These are phyloP conservation scores for Pseudogymnoascus sp. DNA, from an alignment of 2,329 filamentous ascomycete species.

Conservation along the genomic window DNA sequence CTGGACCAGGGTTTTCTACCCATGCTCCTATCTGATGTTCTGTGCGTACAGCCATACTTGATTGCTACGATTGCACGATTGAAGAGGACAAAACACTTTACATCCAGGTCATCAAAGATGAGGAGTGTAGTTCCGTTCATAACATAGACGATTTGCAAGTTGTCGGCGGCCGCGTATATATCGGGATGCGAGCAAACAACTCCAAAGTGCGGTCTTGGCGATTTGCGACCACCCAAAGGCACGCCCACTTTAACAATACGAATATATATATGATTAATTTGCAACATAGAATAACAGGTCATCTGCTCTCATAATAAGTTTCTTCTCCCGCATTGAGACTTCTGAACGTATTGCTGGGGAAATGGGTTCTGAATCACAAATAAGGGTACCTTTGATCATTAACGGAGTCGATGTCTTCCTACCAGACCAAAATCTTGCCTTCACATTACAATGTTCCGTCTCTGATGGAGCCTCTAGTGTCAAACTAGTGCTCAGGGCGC, in stretches of 20 bases:
- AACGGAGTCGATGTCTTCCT: background rate
- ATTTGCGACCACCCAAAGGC: background rate
- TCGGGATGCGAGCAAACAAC: background rate
- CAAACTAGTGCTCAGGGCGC: background rate
- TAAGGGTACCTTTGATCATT: background rate
- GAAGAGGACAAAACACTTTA: background rate
- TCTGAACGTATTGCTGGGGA: background rate
- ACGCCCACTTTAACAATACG: background rate
- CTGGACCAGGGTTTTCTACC: constrained; percentile 1
- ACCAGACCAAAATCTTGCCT: background rate
- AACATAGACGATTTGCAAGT: background rate
- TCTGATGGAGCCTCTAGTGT: background rate
- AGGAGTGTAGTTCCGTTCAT: background rate
- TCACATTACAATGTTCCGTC: background rate
- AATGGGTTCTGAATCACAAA: background rate
- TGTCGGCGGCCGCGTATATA: background rate
- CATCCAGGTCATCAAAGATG: background rate
- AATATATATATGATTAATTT: background rate
- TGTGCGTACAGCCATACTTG: background rate
- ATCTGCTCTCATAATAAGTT: background rate
- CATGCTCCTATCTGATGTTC: constrained; percentile 6
- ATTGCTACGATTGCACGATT: background rate
- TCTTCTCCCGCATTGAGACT: background rate
- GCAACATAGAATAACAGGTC: background rate
- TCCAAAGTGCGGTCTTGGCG: background rate